Evolutionary conservation across 2,329 filamentous ascomycete genomes (phyloP).

Genomic region (Diaporthe vexans): DNA sequence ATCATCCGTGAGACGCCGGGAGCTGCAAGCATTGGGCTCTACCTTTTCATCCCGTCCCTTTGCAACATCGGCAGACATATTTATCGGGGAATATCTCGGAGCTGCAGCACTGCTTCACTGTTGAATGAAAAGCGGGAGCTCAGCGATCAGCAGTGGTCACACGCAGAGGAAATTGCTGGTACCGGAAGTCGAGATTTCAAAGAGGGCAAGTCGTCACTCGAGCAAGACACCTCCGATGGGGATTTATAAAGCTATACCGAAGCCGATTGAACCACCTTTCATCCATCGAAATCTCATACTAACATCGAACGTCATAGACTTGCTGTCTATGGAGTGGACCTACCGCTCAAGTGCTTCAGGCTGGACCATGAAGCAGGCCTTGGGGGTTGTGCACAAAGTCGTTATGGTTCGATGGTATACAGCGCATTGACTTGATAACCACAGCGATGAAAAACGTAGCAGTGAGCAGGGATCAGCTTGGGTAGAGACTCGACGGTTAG

Average conservation of each 20-base stretch:
- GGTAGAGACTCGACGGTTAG: not conserved
- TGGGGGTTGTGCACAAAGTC: not conserved
- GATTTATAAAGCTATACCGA: not conserved
- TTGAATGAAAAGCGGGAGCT: not conserved
- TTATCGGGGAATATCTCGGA: too few relatives aligned
- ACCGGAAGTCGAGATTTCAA: not conserved
- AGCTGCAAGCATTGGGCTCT: not conserved
- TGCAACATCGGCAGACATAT: not conserved
- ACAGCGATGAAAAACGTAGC: not conserved
- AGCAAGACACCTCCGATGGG: not conserved
- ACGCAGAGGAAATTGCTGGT: not conserved
- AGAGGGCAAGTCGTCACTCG: not conserved
- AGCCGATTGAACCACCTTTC: not conserved
- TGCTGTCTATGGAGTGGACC: not conserved
- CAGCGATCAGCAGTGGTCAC: not conserved
- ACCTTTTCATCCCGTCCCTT: not conserved
- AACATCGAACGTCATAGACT: too few relatives aligned
- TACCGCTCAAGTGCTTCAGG: too few relatives aligned
- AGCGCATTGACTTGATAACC: not conserved
- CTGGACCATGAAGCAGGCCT: not conserved
- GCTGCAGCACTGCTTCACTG: too few relatives aligned
- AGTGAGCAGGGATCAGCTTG: not conserved
- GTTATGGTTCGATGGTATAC: not conserved
- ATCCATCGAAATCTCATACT: not conserved
- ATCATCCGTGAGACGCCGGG: not conserved